Conservation (phyloP, 768 basidiomycete species). For the Amanita brunnescens region DNA sequence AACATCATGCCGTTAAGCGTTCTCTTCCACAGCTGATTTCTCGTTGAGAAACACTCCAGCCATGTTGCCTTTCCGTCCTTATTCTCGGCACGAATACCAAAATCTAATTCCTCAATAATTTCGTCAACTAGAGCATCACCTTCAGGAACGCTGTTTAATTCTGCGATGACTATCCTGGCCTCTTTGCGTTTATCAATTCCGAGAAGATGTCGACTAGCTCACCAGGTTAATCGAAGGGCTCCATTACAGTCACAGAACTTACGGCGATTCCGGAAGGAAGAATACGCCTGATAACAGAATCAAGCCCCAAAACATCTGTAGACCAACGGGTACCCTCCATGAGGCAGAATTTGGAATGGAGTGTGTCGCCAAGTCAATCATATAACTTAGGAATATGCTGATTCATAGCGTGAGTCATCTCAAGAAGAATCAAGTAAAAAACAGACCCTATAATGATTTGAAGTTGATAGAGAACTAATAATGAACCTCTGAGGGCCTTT, state of each 20-base stretch:
- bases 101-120: slow-evolving; percentile 53
- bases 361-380: slow-evolving; percentile 63
- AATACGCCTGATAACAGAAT: slow-evolving; percentile 61
- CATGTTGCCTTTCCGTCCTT: slow-evolving; percentile 75
- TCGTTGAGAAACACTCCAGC: slow-evolving; percentile 66
- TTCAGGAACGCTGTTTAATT: slow-evolving; percentile 52
- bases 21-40: slow-evolving; percentile 63
- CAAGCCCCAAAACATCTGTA: slow-evolving; percentile 65
- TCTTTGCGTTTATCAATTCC: slow-evolving; percentile 43
- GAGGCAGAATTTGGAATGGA: slow-evolving; percentile 46
- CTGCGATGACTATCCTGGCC: slow-evolving; percentile 55
- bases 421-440: background rate
- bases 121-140: slow-evolving; percentile 54
- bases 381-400: slow-evolving; percentile 67
- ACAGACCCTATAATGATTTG: slow-evolving; percentile 66
- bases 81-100: slow-evolving; percentile 63
- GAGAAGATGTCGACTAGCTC: slow-evolving; percentile 57
- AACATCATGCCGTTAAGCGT: slow-evolving; percentile 78
- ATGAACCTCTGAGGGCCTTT: slow-evolving; percentile 61
- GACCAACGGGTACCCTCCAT: slow-evolving; percentile 68
- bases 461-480: slow-evolving; percentile 67
- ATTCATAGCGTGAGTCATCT: background rate
- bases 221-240: background rate
- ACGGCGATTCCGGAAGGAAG: slow-evolving; percentile 76
- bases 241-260: slow-evolving; percentile 16